phyloP scores from a whole-genome alignment of 1,284 basidiomycete genomes.

The Xerocomus nothofagi region DNA sequence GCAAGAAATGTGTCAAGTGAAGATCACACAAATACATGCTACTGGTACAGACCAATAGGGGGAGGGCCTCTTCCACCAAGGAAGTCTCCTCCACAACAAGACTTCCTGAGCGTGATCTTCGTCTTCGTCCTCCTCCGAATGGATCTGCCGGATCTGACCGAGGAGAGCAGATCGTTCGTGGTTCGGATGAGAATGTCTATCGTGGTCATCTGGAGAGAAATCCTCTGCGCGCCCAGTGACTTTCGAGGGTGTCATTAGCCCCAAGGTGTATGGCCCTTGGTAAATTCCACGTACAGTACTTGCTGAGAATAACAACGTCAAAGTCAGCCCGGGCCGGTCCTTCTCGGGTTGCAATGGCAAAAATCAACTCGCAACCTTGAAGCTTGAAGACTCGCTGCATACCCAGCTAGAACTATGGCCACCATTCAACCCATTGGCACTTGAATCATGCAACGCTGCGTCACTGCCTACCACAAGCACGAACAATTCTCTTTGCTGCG shows the following conservation, averaged over 20 bases:
- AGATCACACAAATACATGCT: background rate
- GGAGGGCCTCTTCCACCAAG: constrained; percentile 72
- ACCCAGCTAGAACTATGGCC: too few relatives aligned
- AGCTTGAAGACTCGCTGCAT: too few relatives aligned
- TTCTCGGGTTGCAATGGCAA: too few relatives aligned
- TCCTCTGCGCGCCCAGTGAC: background rate
- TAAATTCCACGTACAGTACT: too few relatives aligned
- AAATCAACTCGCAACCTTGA: too few relatives aligned
- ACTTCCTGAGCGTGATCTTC: constrained; percentile 31
- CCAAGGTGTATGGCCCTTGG: too few relatives aligned
- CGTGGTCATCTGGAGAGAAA: constrained; percentile 41
- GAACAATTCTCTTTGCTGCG: too few relatives aligned
- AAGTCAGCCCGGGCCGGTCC: too few relatives aligned
- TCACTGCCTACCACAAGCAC: too few relatives aligned
- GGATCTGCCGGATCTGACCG: constrained; percentile 24
- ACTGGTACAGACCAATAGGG: constrained; percentile 57
- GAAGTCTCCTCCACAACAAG: constrained; percentile 34
- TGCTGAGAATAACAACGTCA: too few relatives aligned
- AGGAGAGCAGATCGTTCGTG: constrained; percentile 40
- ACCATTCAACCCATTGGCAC: too few relatives aligned
- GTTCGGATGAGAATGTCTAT: constrained; percentile 40
- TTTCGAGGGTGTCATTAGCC: constrained; percentile 15
- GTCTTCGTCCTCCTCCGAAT: constrained; percentile 29
- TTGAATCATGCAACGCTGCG: too few relatives aligned
- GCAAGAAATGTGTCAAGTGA: background rate